Evolutionary conservation across 164 flowering plant species (phyloP).

Genomic region (Protea cynaroides): DNA sequence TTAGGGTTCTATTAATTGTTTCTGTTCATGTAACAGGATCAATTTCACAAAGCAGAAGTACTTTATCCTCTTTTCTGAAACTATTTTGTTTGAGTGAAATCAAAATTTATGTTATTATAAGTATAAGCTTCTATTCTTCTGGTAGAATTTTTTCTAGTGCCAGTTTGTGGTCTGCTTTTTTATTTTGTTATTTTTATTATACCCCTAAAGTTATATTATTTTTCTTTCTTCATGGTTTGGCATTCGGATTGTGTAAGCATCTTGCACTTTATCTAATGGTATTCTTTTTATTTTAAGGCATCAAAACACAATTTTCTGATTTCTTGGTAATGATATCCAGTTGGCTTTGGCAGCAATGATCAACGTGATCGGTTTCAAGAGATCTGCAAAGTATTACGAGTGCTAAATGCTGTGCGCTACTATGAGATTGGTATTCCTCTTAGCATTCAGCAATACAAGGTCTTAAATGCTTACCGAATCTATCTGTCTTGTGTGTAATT

Average conservation of each 20-base stretch:
- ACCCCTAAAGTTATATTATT: neutral
- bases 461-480: constrained; percentile 20
- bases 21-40: no score
- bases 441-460: constrained; percentile 94
- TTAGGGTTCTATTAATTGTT: neutral
- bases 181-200: no score
- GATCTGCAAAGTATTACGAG: constrained; percentile 82
- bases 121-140: no score
- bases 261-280: neutral
- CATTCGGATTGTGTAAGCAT: neutral
- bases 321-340: constrained; percentile 71
- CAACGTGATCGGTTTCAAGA: constrained; percentile 87
- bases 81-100: no score
- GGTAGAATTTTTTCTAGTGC: no score
- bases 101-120: no score
- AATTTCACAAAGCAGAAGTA: no score
- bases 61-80: no score
- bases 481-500: constrained; percentile 4
- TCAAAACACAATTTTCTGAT: constrained; percentile 33
- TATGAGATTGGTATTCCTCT: constrained; percentile 90
- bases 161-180: no score
- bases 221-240: neutral
- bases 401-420: constrained; percentile 83
- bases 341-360: constrained; percentile 92
- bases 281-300: neutral